These are phyloP conservation scores for Daldinia bambusicola DNA, from an alignment of 495 filamentous ascomycete species.

Conservation along the genomic window DNA sequence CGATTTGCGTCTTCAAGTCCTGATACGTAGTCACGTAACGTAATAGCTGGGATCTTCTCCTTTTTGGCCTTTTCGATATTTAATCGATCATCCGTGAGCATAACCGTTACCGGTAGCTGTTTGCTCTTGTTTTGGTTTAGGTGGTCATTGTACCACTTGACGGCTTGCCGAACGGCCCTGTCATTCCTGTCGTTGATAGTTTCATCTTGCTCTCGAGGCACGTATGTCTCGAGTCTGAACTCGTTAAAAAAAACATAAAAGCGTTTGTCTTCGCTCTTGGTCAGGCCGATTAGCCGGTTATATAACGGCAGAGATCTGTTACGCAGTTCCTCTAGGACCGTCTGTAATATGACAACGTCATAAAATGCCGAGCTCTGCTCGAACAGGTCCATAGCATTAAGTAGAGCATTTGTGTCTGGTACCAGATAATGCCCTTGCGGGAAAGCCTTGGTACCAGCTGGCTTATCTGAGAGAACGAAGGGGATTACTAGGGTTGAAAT, in stretches of 20 bases:
- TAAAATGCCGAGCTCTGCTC: conserved; percentile 92
- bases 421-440: conserved; percentile 93
- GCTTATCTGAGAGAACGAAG: conserved; percentile 87
- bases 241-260: conserved; percentile 99
- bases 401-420: conserved; percentile 94
- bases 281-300: conserved; percentile 87
- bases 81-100: conserved; percentile 91
- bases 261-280: conserved; percentile 92
- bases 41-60: conserved; percentile 74
- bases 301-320: conserved; percentile 95
- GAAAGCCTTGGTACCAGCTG: conserved; percentile 81
- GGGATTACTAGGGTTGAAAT: conserved; percentile 67
- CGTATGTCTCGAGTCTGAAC: conserved; percentile 90
- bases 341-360: conserved; percentile 94
- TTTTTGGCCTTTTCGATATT: conserved; percentile 84
- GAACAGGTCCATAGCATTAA: conserved; percentile 96
- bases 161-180: conserved; percentile 84
- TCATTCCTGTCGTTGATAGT: conserved; percentile 98
- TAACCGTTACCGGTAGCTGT: conserved; percentile 79
- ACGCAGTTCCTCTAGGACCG: conserved; percentile 92
- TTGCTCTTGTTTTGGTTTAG: conserved; percentile 70
- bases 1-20: conserved; percentile 83
- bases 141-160: conserved; percentile 89
- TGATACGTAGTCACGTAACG: conserved; percentile 79
- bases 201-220: conserved; percentile 77